Evolutionary conservation across 345 rosid species (phyloP).

Genomic region (Eutrema yunnanense): DNA sequence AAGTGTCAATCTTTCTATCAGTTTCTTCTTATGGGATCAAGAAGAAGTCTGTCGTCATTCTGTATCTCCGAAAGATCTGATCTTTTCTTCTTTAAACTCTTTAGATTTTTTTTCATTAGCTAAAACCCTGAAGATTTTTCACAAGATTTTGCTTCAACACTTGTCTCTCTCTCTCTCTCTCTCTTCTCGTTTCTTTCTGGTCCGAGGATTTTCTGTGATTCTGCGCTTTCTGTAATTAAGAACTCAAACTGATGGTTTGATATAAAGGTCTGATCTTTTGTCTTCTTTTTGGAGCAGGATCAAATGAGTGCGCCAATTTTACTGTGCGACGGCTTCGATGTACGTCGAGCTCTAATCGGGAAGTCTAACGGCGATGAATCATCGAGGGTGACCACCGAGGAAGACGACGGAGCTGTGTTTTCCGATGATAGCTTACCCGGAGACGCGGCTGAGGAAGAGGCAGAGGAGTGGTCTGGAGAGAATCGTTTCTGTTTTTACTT

Average conservation of each 20-base stretch:
- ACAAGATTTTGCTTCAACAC: not conserved
- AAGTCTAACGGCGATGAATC: slow-evolving; percentile 14
- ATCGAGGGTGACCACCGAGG: slow-evolving; percentile 27
- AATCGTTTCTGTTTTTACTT: slow-evolving; percentile 56
- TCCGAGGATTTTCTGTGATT: not conserved
- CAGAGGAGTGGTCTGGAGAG: slow-evolving; percentile 60
- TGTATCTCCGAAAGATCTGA: not conserved
- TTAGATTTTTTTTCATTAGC: not conserved
- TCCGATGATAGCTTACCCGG: slow-evolving; percentile 38
- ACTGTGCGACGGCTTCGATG: slow-evolving; percentile 18
- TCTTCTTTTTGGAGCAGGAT: not conserved
- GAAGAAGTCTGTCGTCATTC: not conserved
- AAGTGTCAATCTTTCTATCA: not conserved
- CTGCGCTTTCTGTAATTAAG: not conserved
- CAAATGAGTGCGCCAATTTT: slow-evolving; percentile 17
- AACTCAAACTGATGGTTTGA: not conserved
- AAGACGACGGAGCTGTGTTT: slow-evolving; percentile 39
- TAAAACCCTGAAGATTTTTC: not conserved
- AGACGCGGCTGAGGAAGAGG: slow-evolving; percentile 52
- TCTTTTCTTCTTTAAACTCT: not conserved
- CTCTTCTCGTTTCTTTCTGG: not conserved
- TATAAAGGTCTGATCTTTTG: slow-evolving; percentile 3
- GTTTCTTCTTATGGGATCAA: slow-evolving; percentile 23
- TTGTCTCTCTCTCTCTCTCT: not conserved
- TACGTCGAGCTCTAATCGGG: not conserved